Conservation (phyloP, 108 stramenopile species). For the Halocafeteria seosinensis region DNA sequence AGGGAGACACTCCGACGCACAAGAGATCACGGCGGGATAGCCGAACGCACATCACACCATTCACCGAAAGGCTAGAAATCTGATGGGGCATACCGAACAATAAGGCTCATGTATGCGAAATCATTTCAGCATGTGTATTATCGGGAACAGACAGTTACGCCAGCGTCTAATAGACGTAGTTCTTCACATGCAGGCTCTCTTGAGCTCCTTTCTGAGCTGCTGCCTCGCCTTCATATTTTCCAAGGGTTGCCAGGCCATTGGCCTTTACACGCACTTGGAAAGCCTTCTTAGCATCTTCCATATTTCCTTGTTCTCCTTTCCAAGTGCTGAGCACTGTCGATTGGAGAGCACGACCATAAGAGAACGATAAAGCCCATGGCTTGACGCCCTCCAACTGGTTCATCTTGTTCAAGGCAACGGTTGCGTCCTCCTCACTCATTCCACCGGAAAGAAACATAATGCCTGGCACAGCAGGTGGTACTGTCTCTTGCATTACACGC, state of each 20-base stretch:
- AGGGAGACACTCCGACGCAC: too few relatives aligned
- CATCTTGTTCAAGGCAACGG: conserved; percentile 54
- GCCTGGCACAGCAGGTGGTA: conserved; percentile 65
- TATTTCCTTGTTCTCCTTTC: conserved; percentile 44
- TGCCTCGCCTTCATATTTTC: conserved; percentile 45
- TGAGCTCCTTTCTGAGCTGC: conserved; percentile 18
- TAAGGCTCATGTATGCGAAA: neutral
- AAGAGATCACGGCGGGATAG: too few relatives aligned
- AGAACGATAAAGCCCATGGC: conserved; percentile 54
- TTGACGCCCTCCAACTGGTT: conserved; percentile 47
- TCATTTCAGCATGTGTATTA: neutral
- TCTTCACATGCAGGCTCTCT: conserved; percentile 37
- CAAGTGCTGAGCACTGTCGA: conserved; percentile 57
- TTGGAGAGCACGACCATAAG: conserved; percentile 67
- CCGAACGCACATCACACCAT: too few relatives aligned
- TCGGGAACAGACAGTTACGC: too few relatives aligned
- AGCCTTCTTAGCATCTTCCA: conserved; percentile 33
- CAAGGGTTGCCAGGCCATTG: conserved; percentile 42
- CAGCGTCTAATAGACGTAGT: conserved; percentile 34
- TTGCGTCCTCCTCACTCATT: conserved; percentile 59
- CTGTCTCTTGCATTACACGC: conserved; percentile 50
- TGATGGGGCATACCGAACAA: neutral
- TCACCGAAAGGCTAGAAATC: neutral
- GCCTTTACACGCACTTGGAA: conserved; percentile 41
- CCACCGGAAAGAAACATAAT: conserved; percentile 68